Percentiles rank a stretch among this genome's conserved stretches.
These are phyloP conservation scores for Gossypium rotundifolium DNA, from an alignment of 345 rosid species.

Conservation along the genomic window DNA sequence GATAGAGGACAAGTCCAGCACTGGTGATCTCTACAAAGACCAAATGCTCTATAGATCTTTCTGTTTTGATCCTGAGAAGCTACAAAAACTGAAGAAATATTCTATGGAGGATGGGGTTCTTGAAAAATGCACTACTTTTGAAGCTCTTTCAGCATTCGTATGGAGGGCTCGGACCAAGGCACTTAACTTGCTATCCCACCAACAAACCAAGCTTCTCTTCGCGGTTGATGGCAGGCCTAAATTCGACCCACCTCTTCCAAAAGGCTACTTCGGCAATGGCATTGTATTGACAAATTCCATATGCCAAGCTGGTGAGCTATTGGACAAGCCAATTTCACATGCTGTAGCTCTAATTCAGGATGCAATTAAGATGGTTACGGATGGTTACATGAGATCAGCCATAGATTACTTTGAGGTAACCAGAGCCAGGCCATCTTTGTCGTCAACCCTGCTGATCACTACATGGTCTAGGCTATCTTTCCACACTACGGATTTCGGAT, in stretches of 20 bases:
- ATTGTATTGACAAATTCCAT: constrained; percentile 68
- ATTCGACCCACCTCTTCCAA: constrained; percentile 69
- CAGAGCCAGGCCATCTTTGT: constrained; percentile 75
- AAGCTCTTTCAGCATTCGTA: constrained; percentile 75
- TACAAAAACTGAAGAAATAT: constrained; percentile 49
- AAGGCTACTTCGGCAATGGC: constrained; percentile 87
- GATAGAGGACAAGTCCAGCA: constrained; percentile 48
- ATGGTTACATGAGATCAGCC: constrained; percentile 88
- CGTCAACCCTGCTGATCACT: constrained; percentile 77
- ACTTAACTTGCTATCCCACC: constrained; percentile 50
- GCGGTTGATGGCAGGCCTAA: constrained; percentile 88
- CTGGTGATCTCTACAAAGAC: constrained; percentile 36
- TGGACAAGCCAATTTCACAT: constrained; percentile 49
- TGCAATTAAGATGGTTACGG: constrained; percentile 69
- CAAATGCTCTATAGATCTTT: constrained; percentile 58
- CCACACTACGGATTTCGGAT: constrained; percentile 78
- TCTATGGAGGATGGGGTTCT: constrained; percentile 51
- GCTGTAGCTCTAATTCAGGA: constrained; percentile 60
- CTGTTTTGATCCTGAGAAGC: constrained; percentile 64
- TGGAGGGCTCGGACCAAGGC: constrained; percentile 85
- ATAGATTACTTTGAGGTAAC: constrained; percentile 86
- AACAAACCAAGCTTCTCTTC: constrained; percentile 73
- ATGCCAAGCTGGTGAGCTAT: constrained; percentile 60
- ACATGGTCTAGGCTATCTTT: constrained; percentile 85
- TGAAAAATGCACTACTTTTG: constrained; percentile 59